phyloP scores from a whole-genome alignment of 305 asterid genomes.

The Rubia peregrina region DNA sequence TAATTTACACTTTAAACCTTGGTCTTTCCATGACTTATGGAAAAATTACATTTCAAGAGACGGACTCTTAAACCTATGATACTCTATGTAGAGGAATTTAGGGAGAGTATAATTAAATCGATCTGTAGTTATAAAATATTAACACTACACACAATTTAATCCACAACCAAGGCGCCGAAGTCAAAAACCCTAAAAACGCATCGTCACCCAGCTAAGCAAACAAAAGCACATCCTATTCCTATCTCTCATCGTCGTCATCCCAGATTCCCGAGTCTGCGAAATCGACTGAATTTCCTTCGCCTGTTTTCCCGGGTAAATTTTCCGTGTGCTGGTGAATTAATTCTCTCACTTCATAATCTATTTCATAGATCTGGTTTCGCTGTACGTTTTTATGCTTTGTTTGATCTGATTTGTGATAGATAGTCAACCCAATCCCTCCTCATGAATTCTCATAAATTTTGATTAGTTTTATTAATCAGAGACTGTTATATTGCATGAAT shows the following conservation, averaged over 20 bases:
- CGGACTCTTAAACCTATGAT: no score
- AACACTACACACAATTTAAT: no score
- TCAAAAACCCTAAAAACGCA: conserved; percentile 5
- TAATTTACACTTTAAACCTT: no score
- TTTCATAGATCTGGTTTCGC: conserved; percentile 11
- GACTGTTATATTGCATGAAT: not conserved
- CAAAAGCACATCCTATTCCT: not conserved
- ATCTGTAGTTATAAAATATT: no score
- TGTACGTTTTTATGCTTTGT: not conserved
- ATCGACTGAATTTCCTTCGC: not conserved
- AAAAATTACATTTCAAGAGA: no score
- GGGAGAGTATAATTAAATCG: no score
- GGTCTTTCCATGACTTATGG: no score
- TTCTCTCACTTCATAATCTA: not conserved
- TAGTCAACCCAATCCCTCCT: not conserved
- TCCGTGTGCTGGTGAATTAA: not conserved
- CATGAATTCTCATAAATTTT: not conserved
- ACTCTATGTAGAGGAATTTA: no score
- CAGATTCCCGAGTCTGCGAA: not conserved
- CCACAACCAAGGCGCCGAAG: not conserved
- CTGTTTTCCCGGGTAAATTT: not conserved
- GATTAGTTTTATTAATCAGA: not conserved
- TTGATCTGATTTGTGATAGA: not conserved
- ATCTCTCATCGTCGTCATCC: not conserved
- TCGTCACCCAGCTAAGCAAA: not conserved